A percentile compares a stretch with the other conserved stretches of the same genome.
phyloP scores from a whole-genome alignment of 441 rosid genomes.

The Macaranga tanarius region DNA sequence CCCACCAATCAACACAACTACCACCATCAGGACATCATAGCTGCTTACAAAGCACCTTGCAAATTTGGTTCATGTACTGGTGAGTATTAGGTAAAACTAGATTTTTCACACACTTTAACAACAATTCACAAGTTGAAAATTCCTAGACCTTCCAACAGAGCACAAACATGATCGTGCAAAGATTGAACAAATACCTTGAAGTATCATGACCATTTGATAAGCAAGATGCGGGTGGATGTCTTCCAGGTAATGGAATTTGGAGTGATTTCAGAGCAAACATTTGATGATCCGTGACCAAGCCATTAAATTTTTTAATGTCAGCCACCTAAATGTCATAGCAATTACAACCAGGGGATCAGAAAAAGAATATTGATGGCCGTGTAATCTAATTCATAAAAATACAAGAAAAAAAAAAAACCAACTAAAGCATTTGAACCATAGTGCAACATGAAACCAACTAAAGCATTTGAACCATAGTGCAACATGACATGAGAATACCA shows the following conservation, averaged over 20 bases:
- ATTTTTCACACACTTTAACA: not conserved
- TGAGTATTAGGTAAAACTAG: not conserved
- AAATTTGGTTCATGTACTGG: too few species aligned
- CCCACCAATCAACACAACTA: too few species aligned
- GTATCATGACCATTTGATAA: conserved; percentile 34
- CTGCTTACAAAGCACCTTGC: too few species aligned
- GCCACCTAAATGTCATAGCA: conserved; percentile 39
- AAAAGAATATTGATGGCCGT: too few species aligned
- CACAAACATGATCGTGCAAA: not conserved
- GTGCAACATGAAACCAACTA: not conserved
- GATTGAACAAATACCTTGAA: conserved; percentile 32
- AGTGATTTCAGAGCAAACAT: conserved; percentile 65
- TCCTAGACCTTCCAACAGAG: not conserved
- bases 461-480: too few species aligned
- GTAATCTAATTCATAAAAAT: not conserved
- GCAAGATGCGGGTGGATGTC: conserved; percentile 51
- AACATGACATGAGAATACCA: too few species aligned
- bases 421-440: too few species aligned
- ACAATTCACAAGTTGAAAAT: not conserved
- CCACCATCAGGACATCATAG: too few species aligned
- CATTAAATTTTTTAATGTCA: conserved; percentile 57
- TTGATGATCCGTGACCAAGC: conserved; percentile 61
- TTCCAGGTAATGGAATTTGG: conserved; percentile 60
- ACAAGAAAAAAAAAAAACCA: not conserved
- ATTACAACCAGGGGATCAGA: not conserved